Evolutionary conservation across 2,329 filamentous ascomycete species (phyloP), one percentile per base, ranked within the genome.

Genomic region (Botrytis cinerea): DNA sequence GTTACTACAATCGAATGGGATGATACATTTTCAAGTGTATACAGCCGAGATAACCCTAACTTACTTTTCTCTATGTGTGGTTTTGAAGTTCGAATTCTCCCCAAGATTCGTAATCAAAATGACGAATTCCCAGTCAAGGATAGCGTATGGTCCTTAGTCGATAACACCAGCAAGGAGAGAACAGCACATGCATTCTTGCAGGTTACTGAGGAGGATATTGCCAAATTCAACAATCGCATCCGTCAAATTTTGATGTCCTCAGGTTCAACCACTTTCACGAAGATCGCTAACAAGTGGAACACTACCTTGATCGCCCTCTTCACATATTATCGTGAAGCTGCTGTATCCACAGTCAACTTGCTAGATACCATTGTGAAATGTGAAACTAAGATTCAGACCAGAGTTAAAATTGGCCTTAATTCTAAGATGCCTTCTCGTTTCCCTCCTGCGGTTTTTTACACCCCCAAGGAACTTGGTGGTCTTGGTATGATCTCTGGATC

Each of bases 281-380:
- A 99, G 88, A 99, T 99, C 80, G 96, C 97, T 64, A 99, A 99
- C 85, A 99, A 99, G 85, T 99, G 97, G 96, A 99, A 99, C 83
- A 99, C 96, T 0, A 96, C 94, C 1, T 84, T 99, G 77, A 99
- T 99, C 80, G 95, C 96, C 0, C 88, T 99, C 40, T 99, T 99
- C 84, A 98, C 96, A 0, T 99, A 99, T 83, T 99, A 99, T 81
- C 93, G 96, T 82, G 96, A 99, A 82, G 96, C 96, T 66, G 96
- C 96, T 25, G 95, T 98, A 1, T 97, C 95, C 0, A 99, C 97
- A 0, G 93, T 98, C 75, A 93, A 94, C 75, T 86, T 99, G 7
- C 88, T 99, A 4, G 96, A 99, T 81, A 98, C 95, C 0, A 99
- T 99, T 78, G 96, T 99, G 82, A 99, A 99, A 84, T 99, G 96